Evolutionary conservation across 148 eudicot species (phyloP), one percentile per base, ranked within the genome.

Genomic region (Persicaria maculosa): DNA sequence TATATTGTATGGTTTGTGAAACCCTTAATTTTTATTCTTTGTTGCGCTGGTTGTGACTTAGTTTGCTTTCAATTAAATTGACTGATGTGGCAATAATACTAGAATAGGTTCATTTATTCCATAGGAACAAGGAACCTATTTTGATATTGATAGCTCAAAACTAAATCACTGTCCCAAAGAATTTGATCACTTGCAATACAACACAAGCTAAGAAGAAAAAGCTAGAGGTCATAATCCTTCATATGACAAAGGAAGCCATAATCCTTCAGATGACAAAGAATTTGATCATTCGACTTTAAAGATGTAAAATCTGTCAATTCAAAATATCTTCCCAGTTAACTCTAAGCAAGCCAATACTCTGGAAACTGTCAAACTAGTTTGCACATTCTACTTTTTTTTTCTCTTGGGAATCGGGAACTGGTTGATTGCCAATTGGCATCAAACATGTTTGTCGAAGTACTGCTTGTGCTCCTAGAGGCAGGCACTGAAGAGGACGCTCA

Each of bases 1-100:
- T 82, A 89, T 96, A 82, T 16, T 86, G 99, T 96, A 89, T 78
- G 99, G 69, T 81, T 86, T 85, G 74, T 83, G 55, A 72, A 12
- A 17, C 31, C 6, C 19, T 10, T 68, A 20, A 64, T 46, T 46
- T 22, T 16, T 9, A 10, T 73, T 69, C 20, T 17, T 47, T 2
- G 62, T 48, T 48, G 52, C 52, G 6, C 52, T 48, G 1, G 12
- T 8, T 48, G 12, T 2, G 52, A 48, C 52, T 8, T 12, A 48
- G 14, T 48, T 48, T 9, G 36, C 52, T 48, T 58, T 10, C 44
- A 62, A 2, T 25, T 43, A 12, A 43, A 36, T 36, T 65, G 11
- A 2, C 46, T 5, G 19, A 7, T 65, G 46, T 57, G 19, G 7
- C 25, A 19, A 57, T 22, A 57, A 19, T 57, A 57, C 25, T 19